Base-by-base conservation (phyloP, 768 basidiomycete genomes). In the Pulveroboletus sp. region DNA sequence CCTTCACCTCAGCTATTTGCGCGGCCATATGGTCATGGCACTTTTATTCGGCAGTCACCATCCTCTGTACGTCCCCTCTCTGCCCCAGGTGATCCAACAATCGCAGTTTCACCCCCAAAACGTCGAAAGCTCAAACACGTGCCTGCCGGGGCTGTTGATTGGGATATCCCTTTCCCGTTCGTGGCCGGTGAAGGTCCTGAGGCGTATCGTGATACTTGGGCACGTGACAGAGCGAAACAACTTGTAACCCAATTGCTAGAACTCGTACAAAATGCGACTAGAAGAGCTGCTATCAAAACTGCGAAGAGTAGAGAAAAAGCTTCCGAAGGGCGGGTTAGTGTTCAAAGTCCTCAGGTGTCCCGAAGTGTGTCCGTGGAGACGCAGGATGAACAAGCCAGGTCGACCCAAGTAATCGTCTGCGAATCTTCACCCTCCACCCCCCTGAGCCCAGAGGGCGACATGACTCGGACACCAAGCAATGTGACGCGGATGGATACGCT, bases 141-240 rank as follows among this genome's bases (percentile, higher is more conserved):
- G 13, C 89, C 89, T 31, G 89, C 89, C 18, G 89, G 89, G 10
- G 89, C 89, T 1, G 75, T 66, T 1, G 86, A 89, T 60, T 91
- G 89, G 89, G 86, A 89, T 57, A 78, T 90, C 0, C 89, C 89
- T 0, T 90, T 83, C 63, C 89, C 89, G 6, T 90, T 90, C 55
- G 63, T 67, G 65, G 36, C 75, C 42, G 89, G 86, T 27, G 83
- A 91, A 56, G 89, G 84, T 2, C 86, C 89, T 2, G 62, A 75
- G 15, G 71, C 73, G n/a, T 90, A 90, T 64, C 73, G 68, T 8
- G 63, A 71, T 45, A 82, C 71, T 26, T 89, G 88, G 89, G 78
- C 82, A 53, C 75, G 69, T 40, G 77, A 84, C 32, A 77, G 87
- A 27, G 76, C 79, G 6, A 80, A 78, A 53, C 79, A 78, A 57